Evolutionary conservation across 768 basidiomycete genomes (phyloP).

Genomic region (Pleurotus tuber-regium): DNA sequence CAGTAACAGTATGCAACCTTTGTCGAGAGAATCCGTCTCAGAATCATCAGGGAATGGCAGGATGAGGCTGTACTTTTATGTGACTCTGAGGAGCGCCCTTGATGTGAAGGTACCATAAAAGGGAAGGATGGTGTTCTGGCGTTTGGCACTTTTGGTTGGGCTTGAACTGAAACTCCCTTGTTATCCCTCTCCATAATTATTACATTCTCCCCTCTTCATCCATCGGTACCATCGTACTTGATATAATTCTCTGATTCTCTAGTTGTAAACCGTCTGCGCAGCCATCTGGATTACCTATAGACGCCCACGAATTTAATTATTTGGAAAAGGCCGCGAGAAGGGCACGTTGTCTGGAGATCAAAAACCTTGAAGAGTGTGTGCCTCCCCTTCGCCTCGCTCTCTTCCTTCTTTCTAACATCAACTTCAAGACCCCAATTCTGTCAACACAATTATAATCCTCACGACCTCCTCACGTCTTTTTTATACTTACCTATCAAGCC

Average conservation of each 20-base stretch:
- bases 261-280: not conserved
- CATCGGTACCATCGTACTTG: no score
- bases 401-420: conserved; percentile 42
- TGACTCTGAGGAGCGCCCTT: not conserved
- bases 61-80: not conserved
- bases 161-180: not conserved
- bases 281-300: conserved; percentile 1
- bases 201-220: not conserved
- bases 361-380: conserved; percentile 58
- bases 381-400: conserved; percentile 61
- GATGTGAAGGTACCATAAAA: not conserved
- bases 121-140: not conserved
- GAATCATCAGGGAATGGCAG: no score
- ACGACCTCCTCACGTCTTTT: conserved; percentile 44
- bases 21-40: no score
- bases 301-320: conserved; percentile 27
- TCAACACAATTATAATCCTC: conserved; percentile 37
- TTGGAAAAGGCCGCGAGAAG: conserved; percentile 50
- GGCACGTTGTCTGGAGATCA: conserved; percentile 76
- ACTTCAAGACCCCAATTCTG: conserved; percentile 29
- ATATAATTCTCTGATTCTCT: no score
- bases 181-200: not conserved
- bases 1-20: no score
- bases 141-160: not conserved
- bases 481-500: conserved; percentile 53